Base-by-base conservation (phyloP, 805 yeast genomes). In the Lipomyces yamadae region DNA sequence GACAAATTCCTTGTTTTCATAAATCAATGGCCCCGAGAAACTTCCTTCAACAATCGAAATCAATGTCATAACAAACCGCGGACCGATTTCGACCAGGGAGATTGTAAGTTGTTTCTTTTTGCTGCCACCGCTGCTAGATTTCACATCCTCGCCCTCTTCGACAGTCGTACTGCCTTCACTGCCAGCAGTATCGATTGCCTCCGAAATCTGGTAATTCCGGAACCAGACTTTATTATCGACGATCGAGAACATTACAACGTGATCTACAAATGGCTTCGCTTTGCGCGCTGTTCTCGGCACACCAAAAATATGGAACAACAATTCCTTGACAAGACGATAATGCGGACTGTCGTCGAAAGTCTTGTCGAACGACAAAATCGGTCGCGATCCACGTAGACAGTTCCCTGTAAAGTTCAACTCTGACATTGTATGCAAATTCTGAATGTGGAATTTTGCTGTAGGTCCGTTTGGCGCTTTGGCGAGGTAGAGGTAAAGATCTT, bases 401-500 rank as follows among this genome's bases (percentile, higher is more conserved):
- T 95, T 95, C 61, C 99, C 99, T 11, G 97, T 92, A 81, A 95
- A 95, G 77, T 95, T 93, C 70, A 95, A 83, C 79, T 95, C 99
- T 76, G 93, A 97, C 83, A 92, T 86, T 42, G 98, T 95, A 79
- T 95, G 98, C 80, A 95, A 54, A 79, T 95, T 95, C 80, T 94
- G 97, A 67, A 95, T 85, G 77, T 89, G 95, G 78, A 95, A 94
- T 79, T 95, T 95, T 74, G 91, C 81, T 32, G 98, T 94, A 67
- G 99, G 99, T 0, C 99, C 99, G 77, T 95, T 94, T 55, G 99
- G 99, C 35, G 98, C 95, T 79, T 95, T 94, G 42, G 97, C 86
- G 70, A 95, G 78, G 97, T 98, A 95, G 78, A 95, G 79, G 78
- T 95, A 95, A 75, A 95, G 85, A 80, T 95, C 99, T 78, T 88